Base-by-base conservation (phyloP, 1,284 basidiomycete genomes). In the Earliella scabrosa region DNA sequence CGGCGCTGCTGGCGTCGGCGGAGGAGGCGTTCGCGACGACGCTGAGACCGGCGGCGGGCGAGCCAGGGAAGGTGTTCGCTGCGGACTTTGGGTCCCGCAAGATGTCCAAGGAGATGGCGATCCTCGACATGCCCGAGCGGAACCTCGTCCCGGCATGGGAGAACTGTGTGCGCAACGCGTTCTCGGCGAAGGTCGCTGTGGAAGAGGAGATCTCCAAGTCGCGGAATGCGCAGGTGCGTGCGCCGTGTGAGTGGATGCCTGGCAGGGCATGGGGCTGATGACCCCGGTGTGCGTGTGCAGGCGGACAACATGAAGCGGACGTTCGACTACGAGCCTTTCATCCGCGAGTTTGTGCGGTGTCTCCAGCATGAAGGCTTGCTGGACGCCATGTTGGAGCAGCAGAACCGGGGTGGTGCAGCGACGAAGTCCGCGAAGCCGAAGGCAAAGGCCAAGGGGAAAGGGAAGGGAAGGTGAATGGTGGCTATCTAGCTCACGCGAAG, bases 251-350 rank as follows among this genome's bases (percentile, higher is more conserved):
- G 16, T 43, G 10, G 20, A 49, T 24, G 21, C 38, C 16, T 21
- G 27, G 20, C 16, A 8, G 16, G 20, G 38, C 10, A 9, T 20
- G 43, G 27, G n/a, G 16, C 36, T 39, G n/a, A 39, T 18, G 43
- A 27, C 18, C 21, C 11, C n/a, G 21, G 16, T 32, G 29, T 13
- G 9, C 16, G 29, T 8, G 31, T 24, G 14, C 60, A 87, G 84
- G 77, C 76, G 3, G 84, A 87, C 27, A 77, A 82, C 57, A 60
- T 81, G 40, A 82, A 80, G 49, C 71, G 84, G 20, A 85, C 83
- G 9, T 82, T 80, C 61, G 82, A 87, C 66, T 87, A 86, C 60
- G 82, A 83, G 61, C 83, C 82, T 0, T 85, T 86, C 68, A 70
- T 86, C 36, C 71, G 68, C 21, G 75, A 73, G 41, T 85, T 82